Conservation (phyloP, 805 yeast genomes). For the Lachancea nothofagi region DNA sequence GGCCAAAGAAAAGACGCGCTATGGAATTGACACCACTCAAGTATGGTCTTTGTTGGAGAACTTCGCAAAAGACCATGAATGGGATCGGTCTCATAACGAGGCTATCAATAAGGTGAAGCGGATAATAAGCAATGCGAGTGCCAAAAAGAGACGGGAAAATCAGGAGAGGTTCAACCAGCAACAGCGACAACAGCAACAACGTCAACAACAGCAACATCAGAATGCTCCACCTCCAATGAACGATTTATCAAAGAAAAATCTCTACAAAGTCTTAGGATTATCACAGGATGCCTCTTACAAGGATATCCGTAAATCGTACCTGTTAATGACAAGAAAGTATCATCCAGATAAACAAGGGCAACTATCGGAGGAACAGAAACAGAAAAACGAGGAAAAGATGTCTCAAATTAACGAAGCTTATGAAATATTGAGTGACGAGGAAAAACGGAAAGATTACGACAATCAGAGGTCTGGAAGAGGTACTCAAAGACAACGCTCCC, state of each 20-base stretch:
- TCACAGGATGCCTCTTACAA: constrained; percentile 59
- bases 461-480: constrained; percentile 28
- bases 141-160: constrained; percentile 42
- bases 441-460: constrained; percentile 62
- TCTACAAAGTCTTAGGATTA: constrained; percentile 73
- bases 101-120: constrained; percentile 22
- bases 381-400: constrained; percentile 75
- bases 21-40: constrained; percentile 12
- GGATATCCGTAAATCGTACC: constrained; percentile 74
- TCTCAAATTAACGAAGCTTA: constrained; percentile 91
- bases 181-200: constrained; percentile 37
- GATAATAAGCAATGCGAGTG: constrained; percentile 38
- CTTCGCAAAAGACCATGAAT: constrained; percentile 21
- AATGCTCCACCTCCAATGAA: constrained; percentile 24
- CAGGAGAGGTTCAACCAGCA: constrained; percentile 38
- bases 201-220: constrained; percentile 33
- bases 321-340: constrained; percentile 68
- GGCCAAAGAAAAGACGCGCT: constrained; percentile 9
- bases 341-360: constrained; percentile 91
- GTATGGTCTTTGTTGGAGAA: constrained; percentile 14
- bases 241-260: constrained; percentile 48
- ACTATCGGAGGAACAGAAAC: constrained; percentile 49
- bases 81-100: constrained; percentile 16
- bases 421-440: constrained; percentile 70
- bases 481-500: constrained; percentile 4